Percentiles rank a stretch among this genome's conserved stretches.
Evolutionary conservation across 495 filamentous ascomycete genomes (phyloP).

Genomic region (Penicillium cataractarum): DNA sequence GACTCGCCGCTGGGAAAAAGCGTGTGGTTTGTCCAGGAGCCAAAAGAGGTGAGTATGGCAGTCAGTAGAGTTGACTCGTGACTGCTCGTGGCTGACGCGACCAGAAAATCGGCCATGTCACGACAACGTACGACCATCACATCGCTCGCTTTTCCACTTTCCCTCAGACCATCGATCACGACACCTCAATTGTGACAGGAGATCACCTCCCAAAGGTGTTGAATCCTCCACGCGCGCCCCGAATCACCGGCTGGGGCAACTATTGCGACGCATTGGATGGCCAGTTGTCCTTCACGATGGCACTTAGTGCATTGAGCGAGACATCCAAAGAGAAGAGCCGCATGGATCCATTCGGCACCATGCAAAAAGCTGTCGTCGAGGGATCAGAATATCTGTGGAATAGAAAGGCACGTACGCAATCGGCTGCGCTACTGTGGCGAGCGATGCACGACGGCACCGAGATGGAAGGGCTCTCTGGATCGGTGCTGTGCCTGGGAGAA

Average conservation of each 20-base stretch:
- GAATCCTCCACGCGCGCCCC: slow-evolving; percentile 17
- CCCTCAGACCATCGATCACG: slow-evolving; percentile 20
- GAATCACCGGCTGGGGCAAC: slow-evolving; percentile 19
- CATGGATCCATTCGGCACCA: slow-evolving; percentile 12
- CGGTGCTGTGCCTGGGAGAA: slow-evolving; percentile 19
- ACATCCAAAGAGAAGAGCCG: slow-evolving; percentile 1
- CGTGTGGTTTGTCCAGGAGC: slow-evolving; percentile 19
- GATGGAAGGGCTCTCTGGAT: slow-evolving; percentile 20
- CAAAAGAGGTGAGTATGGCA: slow-evolving; percentile 12
- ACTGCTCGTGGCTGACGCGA: neutral
- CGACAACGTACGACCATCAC: slow-evolving; percentile 19
- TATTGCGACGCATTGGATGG: slow-evolving; percentile 21
- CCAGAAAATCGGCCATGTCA: slow-evolving; percentile 19
- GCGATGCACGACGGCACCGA: slow-evolving; percentile 21
- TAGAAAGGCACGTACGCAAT: slow-evolving; percentile 19
- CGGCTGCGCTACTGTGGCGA: slow-evolving; percentile 18
- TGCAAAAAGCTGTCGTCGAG: slow-evolving; percentile 22
- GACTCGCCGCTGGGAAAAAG: slow-evolving; percentile 21
- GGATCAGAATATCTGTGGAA: slow-evolving; percentile 25
- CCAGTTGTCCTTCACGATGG: slow-evolving; percentile 18
- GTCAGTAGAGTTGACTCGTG: neutral
- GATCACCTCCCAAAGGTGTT: slow-evolving; percentile 14
- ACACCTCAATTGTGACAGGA: slow-evolving; percentile 20
- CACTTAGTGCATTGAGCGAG: slow-evolving; percentile 8
- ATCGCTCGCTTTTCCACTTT: slow-evolving; percentile 13